Base-by-base conservation (phyloP, 495 filamentous ascomycete genomes). In the Trichocladium uniseriatum region DNA sequence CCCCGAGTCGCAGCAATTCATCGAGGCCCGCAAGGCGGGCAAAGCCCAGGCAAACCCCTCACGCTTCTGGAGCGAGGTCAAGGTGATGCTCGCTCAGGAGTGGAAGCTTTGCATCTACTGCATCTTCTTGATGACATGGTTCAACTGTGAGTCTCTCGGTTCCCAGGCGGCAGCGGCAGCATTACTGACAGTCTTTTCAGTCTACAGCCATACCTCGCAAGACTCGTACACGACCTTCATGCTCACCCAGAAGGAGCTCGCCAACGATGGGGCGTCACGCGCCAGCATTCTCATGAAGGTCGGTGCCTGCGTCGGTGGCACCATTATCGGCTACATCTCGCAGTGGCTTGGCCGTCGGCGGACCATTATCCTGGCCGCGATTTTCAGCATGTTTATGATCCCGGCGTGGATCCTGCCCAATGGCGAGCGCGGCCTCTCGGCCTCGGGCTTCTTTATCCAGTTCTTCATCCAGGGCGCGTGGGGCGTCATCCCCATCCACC, bases 181-280 rank as follows among this genome's bases (percentile, higher is more conserved):
- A 38, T 18, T 2, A 20, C 45, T 35, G 24, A 49, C 38, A 13
- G 28, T 2, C 31, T n/a, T 32, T 10, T 7, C 72, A 67, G 77
- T 70, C 63, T 80, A 81, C 63, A 78, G 74, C 45, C 81, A 86
- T 60, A 81, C 81, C 6, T 79, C 76, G 14, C 83, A 87, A 59
- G 85, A 89, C 61, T 80, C 74, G 51, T 89, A 88, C 63, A 86
- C 83, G 3, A 89, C 85, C 6, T 87, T 87, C 58, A 80, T 86
- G 75, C 66, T 78, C 14, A 73, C 75, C 11, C 73, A 82, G 32
- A 87, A 88, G 61, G 75, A 78, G 38, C 71, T 89, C 48, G 44
- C 68, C 18, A 82, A 83, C 60, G 50, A 61, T 2, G 64, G 58
- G 4, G 82, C 84, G 9, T 81, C 76, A 9, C 77, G 82, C n/a